These are phyloP conservation scores for Colletotrichum neosansevieriae DNA, from an alignment of 2,329 filamentous ascomycete species.

Conservation along the genomic window DNA sequence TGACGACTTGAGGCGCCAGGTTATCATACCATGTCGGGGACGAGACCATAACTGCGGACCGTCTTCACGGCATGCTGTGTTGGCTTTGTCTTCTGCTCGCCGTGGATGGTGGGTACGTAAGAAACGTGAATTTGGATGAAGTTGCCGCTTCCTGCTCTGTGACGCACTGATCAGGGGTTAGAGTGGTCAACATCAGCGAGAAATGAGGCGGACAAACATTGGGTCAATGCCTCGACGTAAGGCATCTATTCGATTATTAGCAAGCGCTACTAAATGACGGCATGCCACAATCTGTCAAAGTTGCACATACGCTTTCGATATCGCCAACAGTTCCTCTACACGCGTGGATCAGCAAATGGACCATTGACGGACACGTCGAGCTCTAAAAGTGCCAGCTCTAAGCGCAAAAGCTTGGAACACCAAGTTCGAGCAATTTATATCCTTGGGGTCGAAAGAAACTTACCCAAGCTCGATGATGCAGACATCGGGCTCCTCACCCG, in stretches of 20 bases:
- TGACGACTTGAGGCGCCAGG: not conserved
- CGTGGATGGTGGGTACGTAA: conserved; percentile 78
- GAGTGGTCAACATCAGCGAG: not conserved
- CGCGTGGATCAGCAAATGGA: not conserved
- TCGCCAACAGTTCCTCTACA: conserved; percentile 65
- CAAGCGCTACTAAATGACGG: not conserved
- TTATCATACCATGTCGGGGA: conserved; percentile 73
- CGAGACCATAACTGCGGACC: conserved; percentile 83
- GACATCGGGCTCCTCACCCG: conserved; percentile 85
- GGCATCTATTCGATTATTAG: conserved; percentile 62
- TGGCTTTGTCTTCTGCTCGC: conserved; percentile 95
- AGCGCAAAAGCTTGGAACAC: too few species aligned
- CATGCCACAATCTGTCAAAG: not conserved
- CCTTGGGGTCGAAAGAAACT: conserved; percentile 48
- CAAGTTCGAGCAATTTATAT: too few species aligned
- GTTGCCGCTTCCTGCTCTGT: conserved; percentile 79
- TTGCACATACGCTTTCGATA: conserved; percentile 72
- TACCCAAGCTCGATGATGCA: conserved; percentile 76
- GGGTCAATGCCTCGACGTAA: conserved; percentile 87
- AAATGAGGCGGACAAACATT: conserved; percentile 53
- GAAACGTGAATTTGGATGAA: conserved; percentile 92
- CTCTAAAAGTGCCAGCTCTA: too few species aligned
- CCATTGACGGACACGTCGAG: too few species aligned
- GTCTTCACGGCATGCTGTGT: conserved; percentile 91
- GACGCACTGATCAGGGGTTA: conserved; percentile 59